Percentiles rank a stretch among this genome's conserved stretches.
These are phyloP conservation scores for Arachnomyces sp. DNA, from an alignment of 2,329 filamentous ascomycete genomes.

Conservation along the genomic window DNA sequence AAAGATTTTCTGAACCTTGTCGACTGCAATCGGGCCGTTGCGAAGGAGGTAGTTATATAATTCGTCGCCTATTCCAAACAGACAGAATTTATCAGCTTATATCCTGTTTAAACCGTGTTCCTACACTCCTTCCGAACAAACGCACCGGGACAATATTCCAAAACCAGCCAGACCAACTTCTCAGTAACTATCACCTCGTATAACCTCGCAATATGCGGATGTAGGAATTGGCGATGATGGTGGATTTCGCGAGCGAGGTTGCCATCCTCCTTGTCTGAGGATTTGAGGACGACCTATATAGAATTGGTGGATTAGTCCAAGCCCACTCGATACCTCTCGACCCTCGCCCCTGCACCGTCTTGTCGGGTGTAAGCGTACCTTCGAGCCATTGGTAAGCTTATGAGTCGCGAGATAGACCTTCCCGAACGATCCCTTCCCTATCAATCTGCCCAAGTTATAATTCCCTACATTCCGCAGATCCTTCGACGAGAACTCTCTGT, in stretches of 20 bases:
- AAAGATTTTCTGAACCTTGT: slow-evolving; percentile 92
- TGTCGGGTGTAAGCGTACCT: slow-evolving; percentile 46
- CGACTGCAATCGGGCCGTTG: slow-evolving; percentile 71
- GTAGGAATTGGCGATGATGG: slow-evolving; percentile 94
- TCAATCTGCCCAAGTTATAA: slow-evolving; percentile 81
- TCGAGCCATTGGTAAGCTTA: slow-evolving; percentile 97
- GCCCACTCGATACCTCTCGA: no score
- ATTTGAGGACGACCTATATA: slow-evolving; percentile 87
- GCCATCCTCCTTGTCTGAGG: slow-evolving; percentile 87
- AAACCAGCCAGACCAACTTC: slow-evolving; percentile 83
- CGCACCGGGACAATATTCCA: slow-evolving; percentile 90
- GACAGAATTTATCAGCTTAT: background rate
- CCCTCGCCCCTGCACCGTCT: background rate
- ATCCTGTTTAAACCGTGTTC: background rate
- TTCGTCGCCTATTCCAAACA: slow-evolving; percentile 63
- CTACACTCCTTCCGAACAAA: slow-evolving; percentile 3
- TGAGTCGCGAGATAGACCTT: slow-evolving; percentile 95
- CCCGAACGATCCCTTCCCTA: slow-evolving; percentile 96
- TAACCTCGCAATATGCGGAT: slow-evolving; percentile 90
- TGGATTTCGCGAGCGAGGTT: slow-evolving; percentile 97
- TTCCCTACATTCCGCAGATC: slow-evolving; percentile 91
- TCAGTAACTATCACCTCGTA: slow-evolving; percentile 99
- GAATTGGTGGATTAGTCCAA: no score
- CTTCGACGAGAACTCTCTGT: slow-evolving; percentile 84
- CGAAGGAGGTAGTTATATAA: slow-evolving; percentile 91